Percentiles rank a stretch among this genome's conserved stretches.
Conservation (phyloP, 2,329 filamentous ascomycete genomes). For the Gnomoniopsis smithogilvyi region DNA sequence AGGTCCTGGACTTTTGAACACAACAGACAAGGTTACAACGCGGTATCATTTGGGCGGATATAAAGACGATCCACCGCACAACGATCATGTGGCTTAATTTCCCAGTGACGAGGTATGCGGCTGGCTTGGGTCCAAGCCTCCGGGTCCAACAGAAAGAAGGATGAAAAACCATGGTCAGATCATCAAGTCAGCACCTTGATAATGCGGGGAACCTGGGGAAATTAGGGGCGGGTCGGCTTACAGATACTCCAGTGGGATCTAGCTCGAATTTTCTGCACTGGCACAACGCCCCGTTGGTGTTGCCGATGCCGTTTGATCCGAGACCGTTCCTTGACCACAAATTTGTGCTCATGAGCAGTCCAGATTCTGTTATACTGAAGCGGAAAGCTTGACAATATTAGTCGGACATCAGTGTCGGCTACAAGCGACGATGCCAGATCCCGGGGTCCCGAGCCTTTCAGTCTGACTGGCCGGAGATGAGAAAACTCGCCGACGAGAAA, state of each 20-base stretch:
- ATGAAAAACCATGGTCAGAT: neutral
- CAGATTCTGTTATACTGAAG: too few species aligned
- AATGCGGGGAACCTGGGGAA: slow-evolving; percentile 8
- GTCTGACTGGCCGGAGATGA: too few species aligned
- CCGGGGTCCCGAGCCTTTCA: too few species aligned
- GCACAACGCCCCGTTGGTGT: neutral
- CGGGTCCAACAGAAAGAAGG: neutral
- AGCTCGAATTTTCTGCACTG: neutral
- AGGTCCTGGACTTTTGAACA: too few species aligned
- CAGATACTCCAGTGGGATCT: neutral
- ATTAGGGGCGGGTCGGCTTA: neutral
- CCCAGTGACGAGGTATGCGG: neutral
- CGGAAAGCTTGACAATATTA: too few species aligned
- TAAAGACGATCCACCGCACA: neutral
- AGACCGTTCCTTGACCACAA: too few species aligned
- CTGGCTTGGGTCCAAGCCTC: neutral
- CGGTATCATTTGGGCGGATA: neutral
- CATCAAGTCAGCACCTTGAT: neutral
- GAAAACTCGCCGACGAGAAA: too few species aligned
- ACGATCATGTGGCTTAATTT: neutral
- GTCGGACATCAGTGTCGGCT: too few species aligned
- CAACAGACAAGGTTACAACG: neutral
- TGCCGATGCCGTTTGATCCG: neutral
- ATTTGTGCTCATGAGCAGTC: too few species aligned
- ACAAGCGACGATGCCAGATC: too few species aligned